Base-by-base conservation (phyloP, 2,329 filamentous ascomycete genomes). In the Talaromyces sp. region DNA sequence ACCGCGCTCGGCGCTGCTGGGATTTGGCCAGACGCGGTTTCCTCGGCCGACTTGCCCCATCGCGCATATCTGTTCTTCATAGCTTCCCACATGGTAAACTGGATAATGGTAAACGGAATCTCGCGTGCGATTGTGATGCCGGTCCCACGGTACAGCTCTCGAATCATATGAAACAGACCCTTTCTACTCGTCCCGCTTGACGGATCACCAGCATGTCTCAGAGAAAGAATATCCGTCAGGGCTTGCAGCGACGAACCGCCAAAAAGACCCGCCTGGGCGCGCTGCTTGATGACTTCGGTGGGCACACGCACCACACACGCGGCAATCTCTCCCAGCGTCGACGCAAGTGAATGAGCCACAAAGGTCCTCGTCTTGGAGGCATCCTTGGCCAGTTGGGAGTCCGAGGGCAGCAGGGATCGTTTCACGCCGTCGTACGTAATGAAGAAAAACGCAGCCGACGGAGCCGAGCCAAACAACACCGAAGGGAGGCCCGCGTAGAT, bases 401-500 rank as follows among this genome's bases (percentile, higher is more conserved):
- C 56, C 1, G 29, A 10, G n/a, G 58, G 58, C 55, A 87, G 76
- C 35, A 82, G 69, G 24, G 74, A 70, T 62, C 77, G 72, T 75
- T 93, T 96, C 56, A 88, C 80, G 57, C 84, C 81, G 77, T 97
- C 93, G 81, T 96, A 96, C 57, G 91, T 95, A 73, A 91, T 89
- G 84, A 99, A 99, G 86, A 99, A 99, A 71, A 96, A 90, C 50
- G 95, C 93, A 1, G 96, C 95, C 59, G 92, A 91, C 0, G 95
- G 95, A 0, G 95, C 93, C 53, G 91, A 96, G 31, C 96, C 95
- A 61, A 97, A 88, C 56, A 98, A 81, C 0, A 93, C 92, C 61
- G 87, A 91, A 55, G 93, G 95, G 17, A 99, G 86, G 72, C 95
- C 95, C 52, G 90, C 89, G 81, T 99, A 99, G 69, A 98, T 91